phyloP scores from a whole-genome alignment of 2,329 filamentous ascomycete species.

The Xylariomycetidae sp. region DNA sequence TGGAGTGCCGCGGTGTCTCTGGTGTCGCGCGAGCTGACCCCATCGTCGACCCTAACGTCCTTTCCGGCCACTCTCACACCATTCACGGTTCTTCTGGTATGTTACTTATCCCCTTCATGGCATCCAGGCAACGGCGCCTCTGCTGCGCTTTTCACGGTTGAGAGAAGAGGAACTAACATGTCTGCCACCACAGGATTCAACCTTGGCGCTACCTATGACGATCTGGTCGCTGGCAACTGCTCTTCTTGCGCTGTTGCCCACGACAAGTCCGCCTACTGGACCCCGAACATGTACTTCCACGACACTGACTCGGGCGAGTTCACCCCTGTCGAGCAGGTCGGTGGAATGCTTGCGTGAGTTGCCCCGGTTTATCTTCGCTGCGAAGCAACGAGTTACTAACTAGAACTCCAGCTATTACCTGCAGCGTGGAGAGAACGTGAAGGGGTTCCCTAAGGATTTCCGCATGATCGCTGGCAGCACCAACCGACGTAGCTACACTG shows the following conservation, averaged over 20 bases:
- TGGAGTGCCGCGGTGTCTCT: slow-evolving; percentile 69
- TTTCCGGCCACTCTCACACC: slow-evolving; percentile 64
- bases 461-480: slow-evolving; percentile 76
- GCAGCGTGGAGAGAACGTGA: slow-evolving; percentile 55
- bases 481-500: slow-evolving; percentile 61
- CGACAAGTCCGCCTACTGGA: slow-evolving; percentile 88
- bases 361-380: no score
- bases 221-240: slow-evolving; percentile 59
- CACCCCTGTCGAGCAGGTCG: slow-evolving; percentile 65
- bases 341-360: slow-evolving; percentile 82
- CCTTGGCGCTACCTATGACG: slow-evolving; percentile 46
- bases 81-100: slow-evolving; percentile 72
- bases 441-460: slow-evolving; percentile 71
- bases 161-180: no score
- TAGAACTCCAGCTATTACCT: slow-evolving; percentile 68
- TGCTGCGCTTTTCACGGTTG: background rate
- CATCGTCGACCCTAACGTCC: slow-evolving; percentile 55
- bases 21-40: slow-evolving; percentile 73
- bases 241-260: slow-evolving; percentile 75
- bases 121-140: no score
- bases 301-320: slow-evolving; percentile 57
- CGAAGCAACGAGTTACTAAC: slow-evolving; percentile 16
- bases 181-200: slow-evolving; percentile 55
- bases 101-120: slow-evolving; percentile 29
- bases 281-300: slow-evolving; percentile 71